Evolutionary conservation across 1,284 basidiomycete species (phyloP).

Genomic region (Pseudozyma pruni): DNA sequence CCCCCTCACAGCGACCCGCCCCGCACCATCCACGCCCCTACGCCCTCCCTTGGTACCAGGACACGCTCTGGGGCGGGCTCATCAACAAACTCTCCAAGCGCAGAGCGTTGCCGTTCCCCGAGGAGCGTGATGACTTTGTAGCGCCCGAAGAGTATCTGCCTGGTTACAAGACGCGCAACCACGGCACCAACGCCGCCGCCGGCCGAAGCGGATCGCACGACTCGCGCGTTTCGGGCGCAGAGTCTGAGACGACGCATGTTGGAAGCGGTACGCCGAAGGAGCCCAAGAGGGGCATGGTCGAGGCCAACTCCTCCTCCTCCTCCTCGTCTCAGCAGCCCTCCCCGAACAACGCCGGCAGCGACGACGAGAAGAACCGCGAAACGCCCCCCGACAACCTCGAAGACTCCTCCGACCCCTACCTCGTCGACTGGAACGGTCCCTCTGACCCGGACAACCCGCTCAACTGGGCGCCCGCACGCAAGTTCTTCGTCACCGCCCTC

Average conservation of each 20-base stretch:
- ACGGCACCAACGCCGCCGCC: background rate
- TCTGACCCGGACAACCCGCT: constrained; percentile 65
- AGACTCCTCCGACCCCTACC: constrained; percentile 54
- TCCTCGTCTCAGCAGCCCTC: background rate
- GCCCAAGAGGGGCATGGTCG: constrained; percentile 70
- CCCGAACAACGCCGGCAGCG: background rate
- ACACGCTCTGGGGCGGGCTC: constrained; percentile 33
- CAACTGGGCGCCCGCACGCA: constrained; percentile 64
- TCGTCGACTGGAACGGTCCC: constrained; percentile 69
- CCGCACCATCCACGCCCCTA: constrained; percentile 21
- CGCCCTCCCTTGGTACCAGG: constrained; percentile 40
- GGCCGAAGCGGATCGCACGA: background rate
- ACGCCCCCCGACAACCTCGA: constrained; percentile 15
- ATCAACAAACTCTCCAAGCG: constrained; percentile 38
- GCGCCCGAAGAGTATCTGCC: constrained; percentile 39
- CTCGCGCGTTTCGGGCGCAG: background rate
- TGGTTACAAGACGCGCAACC: constrained; percentile 36
- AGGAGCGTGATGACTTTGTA: constrained; percentile 34
- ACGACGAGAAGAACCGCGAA: constrained; percentile 7
- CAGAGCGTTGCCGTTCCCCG: constrained; percentile 25
- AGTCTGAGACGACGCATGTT: constrained; percentile 10
- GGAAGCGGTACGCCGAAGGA: background rate
- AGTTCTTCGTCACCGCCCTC: constrained; percentile 59
- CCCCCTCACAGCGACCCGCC: constrained; percentile 7
- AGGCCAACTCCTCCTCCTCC: constrained; percentile 32